Conservation (phyloP, 441 rosid genomes). For the Raphanus hybrid region DNA sequence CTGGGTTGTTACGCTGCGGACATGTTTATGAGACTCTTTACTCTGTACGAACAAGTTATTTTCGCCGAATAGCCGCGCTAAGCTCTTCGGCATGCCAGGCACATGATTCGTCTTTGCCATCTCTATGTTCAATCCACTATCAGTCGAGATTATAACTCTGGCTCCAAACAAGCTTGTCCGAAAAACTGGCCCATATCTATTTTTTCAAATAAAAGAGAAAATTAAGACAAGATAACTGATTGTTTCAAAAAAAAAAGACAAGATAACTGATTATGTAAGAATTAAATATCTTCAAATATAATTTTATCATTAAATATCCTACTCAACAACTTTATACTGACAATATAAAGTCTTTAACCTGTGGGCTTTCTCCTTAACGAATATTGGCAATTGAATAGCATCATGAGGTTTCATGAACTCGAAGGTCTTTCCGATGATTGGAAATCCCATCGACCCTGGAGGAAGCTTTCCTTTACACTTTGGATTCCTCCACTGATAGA, state of each 20-base stretch:
- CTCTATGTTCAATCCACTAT: conserved; percentile 47
- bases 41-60: conserved; percentile 19
- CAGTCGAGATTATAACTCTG: conserved; percentile 45
- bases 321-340: not conserved
- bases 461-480: conserved; percentile 37
- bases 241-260: not conserved
- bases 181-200: conserved; percentile 53
- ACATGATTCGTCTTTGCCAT: conserved; percentile 19
- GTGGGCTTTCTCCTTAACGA: conserved; percentile 32
- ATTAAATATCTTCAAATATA: not conserved
- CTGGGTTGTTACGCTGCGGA: conserved; percentile 4
- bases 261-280: not conserved
- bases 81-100: conserved; percentile 27
- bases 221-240: not conserved
- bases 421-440: conserved; percentile 44
- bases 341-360: conserved; percentile 8
- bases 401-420: conserved; percentile 33
- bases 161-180: conserved; percentile 42
- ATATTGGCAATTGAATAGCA: conserved; percentile 29
- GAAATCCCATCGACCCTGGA: conserved; percentile 46
- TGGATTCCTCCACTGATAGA: conserved; percentile 38
- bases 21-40: conserved; percentile 27
- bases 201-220: not conserved
- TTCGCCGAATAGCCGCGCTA: conserved; percentile 21
- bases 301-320: not conserved